Conservation (phyloP, 2,329 filamentous ascomycete species). For the Alternaria arborescens region DNA sequence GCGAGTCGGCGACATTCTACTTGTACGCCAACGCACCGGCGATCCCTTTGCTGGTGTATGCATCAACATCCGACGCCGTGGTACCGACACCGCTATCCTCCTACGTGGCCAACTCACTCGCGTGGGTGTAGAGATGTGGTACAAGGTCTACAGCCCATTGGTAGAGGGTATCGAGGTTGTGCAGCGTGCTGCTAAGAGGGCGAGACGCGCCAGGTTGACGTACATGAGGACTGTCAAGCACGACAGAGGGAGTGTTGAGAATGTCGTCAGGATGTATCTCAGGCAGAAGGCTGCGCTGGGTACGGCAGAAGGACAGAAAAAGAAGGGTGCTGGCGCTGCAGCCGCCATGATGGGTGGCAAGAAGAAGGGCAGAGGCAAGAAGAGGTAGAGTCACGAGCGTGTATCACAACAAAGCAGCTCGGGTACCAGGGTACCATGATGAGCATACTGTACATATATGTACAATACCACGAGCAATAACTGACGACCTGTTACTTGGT, state of each 20-base stretch:
- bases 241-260: constrained; percentile 51
- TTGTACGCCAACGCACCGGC: constrained; percentile 82
- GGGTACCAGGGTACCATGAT: neutral
- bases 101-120: constrained; percentile 86
- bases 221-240: constrained; percentile 73
- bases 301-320: constrained; percentile 38
- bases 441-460: constrained; percentile 16
- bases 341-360: constrained; percentile 38
- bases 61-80: constrained; percentile 83
- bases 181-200: constrained; percentile 83
- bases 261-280: constrained; percentile 48
- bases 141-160: constrained; percentile 91
- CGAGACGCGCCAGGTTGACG: constrained; percentile 84
- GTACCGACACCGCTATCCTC: constrained; percentile 86
- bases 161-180: constrained; percentile 93
- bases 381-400: constrained; percentile 28
- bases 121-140: constrained; percentile 95
- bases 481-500: neutral
- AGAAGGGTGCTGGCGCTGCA: constrained; percentile 33
- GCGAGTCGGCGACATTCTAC: constrained; percentile 87
- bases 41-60: constrained; percentile 92
- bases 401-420: neutral
- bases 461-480: constrained; percentile 12
- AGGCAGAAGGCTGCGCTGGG: constrained; percentile 50
- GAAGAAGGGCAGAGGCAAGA: constrained; percentile 44